These are phyloP conservation scores for Smallanthus sonchifolius DNA, from an alignment of 129 eudicot species.

Conservation along the genomic window DNA sequence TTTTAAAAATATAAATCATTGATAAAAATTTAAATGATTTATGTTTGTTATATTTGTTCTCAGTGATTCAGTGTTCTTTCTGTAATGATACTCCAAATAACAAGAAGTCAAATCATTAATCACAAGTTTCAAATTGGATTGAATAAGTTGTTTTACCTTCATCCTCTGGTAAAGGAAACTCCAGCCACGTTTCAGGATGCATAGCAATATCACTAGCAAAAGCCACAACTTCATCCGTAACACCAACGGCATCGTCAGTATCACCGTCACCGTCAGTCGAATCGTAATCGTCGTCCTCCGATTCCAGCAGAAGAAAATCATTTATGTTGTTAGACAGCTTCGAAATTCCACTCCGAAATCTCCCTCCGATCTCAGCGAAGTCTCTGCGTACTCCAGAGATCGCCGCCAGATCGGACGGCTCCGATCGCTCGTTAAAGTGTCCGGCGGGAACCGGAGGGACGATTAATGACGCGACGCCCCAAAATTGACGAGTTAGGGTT, in stretches of 20 bases:
- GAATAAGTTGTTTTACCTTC: conserved; percentile 9
- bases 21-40: no score
- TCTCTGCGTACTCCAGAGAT: conserved; percentile 56
- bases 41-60: no score
- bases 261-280: conserved; percentile 13
- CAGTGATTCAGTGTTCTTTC: no score
- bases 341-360: conserved; percentile 63
- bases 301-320: conserved; percentile 60
- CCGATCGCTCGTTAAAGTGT: conserved; percentile 17
- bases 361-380: conserved; percentile 87
- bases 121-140: neutral
- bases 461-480: conserved; percentile 86
- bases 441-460: conserved; percentile 56
- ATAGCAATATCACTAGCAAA: conserved; percentile 61
- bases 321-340: conserved; percentile 62
- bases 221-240: conserved; percentile 73
- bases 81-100: neutral
- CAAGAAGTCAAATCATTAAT: neutral
- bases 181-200: conserved; percentile 96
- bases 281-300: conserved; percentile 41
- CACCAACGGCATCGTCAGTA: conserved; percentile 54
- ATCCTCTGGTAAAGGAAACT: conserved; percentile 67
- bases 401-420: conserved; percentile 33
- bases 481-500: conserved; percentile 75
- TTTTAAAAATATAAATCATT: no score